These are phyloP conservation scores for Cordyceps tenuipes DNA, from an alignment of 2,329 filamentous ascomycete species.

Conservation along the genomic window DNA sequence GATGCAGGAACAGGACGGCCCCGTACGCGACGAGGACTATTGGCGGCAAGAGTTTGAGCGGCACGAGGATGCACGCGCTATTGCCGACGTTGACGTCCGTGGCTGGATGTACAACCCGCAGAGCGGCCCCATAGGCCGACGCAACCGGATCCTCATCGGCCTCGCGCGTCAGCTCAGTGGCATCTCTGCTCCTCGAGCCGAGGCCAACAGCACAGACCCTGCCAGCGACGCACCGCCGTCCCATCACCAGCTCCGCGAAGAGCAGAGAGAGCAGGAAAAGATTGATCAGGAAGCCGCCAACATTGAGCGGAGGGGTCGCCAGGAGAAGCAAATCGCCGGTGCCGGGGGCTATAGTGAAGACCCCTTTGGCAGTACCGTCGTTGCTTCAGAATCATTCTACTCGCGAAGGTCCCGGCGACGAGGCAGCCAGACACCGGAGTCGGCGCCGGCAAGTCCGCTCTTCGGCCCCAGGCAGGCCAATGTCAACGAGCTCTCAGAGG, in stretches of 20 bases:
- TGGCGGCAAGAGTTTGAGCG: conserved; percentile 73
- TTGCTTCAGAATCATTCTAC: conserved; percentile 25
- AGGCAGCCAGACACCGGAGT: conserved; percentile 29
- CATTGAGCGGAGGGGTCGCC: conserved; percentile 64
- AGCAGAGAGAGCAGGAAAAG: conserved; percentile 49
- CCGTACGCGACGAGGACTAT: conserved; percentile 58
- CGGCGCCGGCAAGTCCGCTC: conserved; percentile 36
- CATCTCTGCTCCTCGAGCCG: conserved; percentile 58
- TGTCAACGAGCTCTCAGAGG: conserved; percentile 56
- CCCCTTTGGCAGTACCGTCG: conserved; percentile 37
- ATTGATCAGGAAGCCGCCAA: conserved; percentile 68
- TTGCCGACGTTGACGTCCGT: conserved; percentile 89
- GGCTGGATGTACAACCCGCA: conserved; percentile 93
- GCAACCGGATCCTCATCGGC: conserved; percentile 79
- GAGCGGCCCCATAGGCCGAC: conserved; percentile 72
- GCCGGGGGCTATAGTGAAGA: conserved; percentile 67
- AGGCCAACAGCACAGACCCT: conserved; percentile 20
- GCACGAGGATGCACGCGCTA: conserved; percentile 70
- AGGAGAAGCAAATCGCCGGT: conserved; percentile 61
- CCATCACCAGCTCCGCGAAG: conserved; percentile 31
- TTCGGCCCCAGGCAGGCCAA: conserved; percentile 30
- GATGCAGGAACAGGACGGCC: conserved; percentile 25
- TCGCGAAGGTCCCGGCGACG: conserved; percentile 20
- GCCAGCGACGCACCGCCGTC: conserved; percentile 15
- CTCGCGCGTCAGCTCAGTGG: conserved; percentile 83